phyloP scores from a whole-genome alignment of 345 rosid genomes.

The Clausena lansium region DNA sequence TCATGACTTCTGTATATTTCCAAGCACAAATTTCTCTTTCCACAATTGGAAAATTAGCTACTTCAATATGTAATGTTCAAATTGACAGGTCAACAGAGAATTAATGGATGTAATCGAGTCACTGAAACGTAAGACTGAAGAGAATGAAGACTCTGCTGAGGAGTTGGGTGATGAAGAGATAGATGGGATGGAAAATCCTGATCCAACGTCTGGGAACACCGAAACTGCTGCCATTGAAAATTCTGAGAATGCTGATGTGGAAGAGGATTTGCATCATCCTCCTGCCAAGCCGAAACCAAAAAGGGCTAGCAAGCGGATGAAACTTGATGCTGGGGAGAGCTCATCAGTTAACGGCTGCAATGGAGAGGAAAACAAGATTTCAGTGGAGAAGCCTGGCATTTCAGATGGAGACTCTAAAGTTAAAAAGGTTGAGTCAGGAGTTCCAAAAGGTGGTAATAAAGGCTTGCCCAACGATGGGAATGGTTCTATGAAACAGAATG shows the following conservation, averaged over 20 bases:
- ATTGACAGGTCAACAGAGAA: constrained; percentile 46
- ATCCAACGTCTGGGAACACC: background rate
- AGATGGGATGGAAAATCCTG: constrained; percentile 1
- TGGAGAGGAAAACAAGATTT: constrained; percentile 6
- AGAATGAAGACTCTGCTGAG: constrained; percentile 9
- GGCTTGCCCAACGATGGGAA: background rate
- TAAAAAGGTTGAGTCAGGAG: background rate
- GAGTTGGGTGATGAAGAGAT: constrained; percentile 20
- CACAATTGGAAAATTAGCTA: background rate
- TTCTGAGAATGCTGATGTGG: background rate
- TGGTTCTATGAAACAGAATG: background rate
- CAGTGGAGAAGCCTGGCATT: background rate
- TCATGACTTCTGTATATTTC: background rate
- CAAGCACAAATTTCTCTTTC: background rate
- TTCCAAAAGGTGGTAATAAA: background rate
- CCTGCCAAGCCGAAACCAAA: background rate
- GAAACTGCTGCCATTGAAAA: background rate
- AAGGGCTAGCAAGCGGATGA: constrained; percentile 10
- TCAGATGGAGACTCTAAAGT: background rate
- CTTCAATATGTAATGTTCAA: background rate
- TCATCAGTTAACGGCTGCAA: background rate
- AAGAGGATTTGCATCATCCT: constrained; percentile 7
- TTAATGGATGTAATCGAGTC: constrained; percentile 42
- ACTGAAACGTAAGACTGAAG: constrained; percentile 29
- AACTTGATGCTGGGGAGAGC: constrained; percentile 1